phyloP scores from a whole-genome alignment of 345 rosid genomes.

The Alliaria petiolata region DNA sequence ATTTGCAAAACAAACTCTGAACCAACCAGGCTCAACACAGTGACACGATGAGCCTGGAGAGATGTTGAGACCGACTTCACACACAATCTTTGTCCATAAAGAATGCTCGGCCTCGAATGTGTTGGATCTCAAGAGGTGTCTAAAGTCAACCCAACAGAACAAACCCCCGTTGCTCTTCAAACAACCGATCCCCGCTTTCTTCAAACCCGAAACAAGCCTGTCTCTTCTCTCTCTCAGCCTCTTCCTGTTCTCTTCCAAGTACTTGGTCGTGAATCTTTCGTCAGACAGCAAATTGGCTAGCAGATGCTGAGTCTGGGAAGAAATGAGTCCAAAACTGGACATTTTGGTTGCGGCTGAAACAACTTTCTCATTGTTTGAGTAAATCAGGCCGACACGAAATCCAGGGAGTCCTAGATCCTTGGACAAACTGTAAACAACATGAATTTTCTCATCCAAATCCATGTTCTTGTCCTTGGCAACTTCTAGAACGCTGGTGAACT shows the following conservation, averaged over 20 bases:
- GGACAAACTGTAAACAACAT: conserved; percentile 75
- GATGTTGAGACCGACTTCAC: conserved; percentile 63
- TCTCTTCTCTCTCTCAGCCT: conserved; percentile 57
- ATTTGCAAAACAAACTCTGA: conserved; percentile 78
- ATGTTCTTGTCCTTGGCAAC: conserved; percentile 39
- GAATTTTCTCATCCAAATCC: conserved; percentile 42
- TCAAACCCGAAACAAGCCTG: conserved; percentile 50
- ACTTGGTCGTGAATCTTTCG: conserved; percentile 48
- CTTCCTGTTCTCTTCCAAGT: conserved; percentile 50
- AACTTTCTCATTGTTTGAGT: conserved; percentile 57
- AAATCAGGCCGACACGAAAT: conserved; percentile 79
- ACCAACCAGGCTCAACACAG: conserved; percentile 87
- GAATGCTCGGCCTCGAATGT: conserved; percentile 67
- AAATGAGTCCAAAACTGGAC: conserved; percentile 89
- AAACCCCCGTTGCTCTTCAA: conserved; percentile 68
- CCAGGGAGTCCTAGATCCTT: conserved; percentile 91
- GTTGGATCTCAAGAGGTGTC: conserved; percentile 45
- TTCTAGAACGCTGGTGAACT: conserved; percentile 57
- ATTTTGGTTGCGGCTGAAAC: conserved; percentile 75
- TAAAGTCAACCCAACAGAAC: conserved; percentile 92
- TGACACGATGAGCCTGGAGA: conserved; percentile 88
- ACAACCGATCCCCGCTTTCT: conserved; percentile 51
- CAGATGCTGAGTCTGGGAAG: conserved; percentile 77
- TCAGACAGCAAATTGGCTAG: conserved; percentile 60
- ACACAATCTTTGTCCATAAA: conserved; percentile 61